Base-by-base conservation (phyloP, 441 rosid species). In the Erodium texanum region DNA sequence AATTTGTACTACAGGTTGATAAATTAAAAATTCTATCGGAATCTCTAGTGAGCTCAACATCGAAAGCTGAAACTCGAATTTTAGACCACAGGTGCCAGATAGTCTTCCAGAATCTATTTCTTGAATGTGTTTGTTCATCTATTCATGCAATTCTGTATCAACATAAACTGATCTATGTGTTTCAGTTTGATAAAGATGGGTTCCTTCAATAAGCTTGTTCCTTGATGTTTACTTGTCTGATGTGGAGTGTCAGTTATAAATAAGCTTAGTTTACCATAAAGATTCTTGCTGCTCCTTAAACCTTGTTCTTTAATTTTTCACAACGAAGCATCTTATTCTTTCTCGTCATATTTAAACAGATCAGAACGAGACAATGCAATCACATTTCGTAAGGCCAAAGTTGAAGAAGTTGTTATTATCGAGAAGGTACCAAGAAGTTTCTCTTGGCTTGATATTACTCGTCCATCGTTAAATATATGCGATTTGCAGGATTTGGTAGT, bases 331-430 rank as follows among this genome's bases (percentile, higher is more conserved):
- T 19, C 70, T 61, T 66, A 24, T 64, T 10, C 63, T 65, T 38
- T 34, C 11, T 23, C 32, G 71, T 18, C 52, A 19, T 73, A 11
- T 73, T 56, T 66, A 65, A 71, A 70, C 84, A 93, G 96, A 80
- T 75, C 77, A 70, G 95, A 88, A 52, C 88, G 88, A 77, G 93
- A 93, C 78, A 90, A 88, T 78, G 96, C 97, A 9, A 83, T 94
- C 74, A 78, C 75, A 78, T 94, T 86, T 69, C 86, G 92, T 52
- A 75, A 83, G 77, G 78, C 85, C 66, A 94, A 87, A 82, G 78
- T 92, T 56, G 74, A 81, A 66, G 99, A 91, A 82, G 84, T 94
- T 78, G 66, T 82, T 80, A 89, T 86, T 74, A 83, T 78, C 64
- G 97, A 89, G 80, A 91, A 86, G 96, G 99, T 94, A 78, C 24